These are phyloP conservation scores for Forsythia viridissima DNA, from an alignment of 257 asterid genomes.

Conservation along the genomic window DNA sequence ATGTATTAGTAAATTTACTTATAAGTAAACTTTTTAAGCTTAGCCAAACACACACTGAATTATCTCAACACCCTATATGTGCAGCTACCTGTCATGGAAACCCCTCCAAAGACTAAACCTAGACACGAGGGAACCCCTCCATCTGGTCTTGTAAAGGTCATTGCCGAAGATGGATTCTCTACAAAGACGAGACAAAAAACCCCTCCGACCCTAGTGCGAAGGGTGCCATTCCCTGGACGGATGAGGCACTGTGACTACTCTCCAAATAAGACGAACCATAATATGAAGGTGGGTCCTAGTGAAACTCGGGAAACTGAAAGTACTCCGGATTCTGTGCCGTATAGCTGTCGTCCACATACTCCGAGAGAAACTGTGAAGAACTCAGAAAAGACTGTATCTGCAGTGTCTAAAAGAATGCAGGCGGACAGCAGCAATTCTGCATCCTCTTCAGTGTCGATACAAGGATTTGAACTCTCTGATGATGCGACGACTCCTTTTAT, in stretches of 20 bases:
- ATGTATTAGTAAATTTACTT: not conserved
- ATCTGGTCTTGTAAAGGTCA: conserved; percentile 45
- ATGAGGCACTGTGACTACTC: conserved; percentile 44
- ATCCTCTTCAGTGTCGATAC: conserved; percentile 69
- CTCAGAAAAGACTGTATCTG: conserved; percentile 37
- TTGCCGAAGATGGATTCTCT: conserved; percentile 56
- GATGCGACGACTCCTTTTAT: conserved; percentile 51
- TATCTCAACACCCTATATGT: conserved; percentile 16
- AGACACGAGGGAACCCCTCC: conserved; percentile 66
- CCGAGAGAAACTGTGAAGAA: conserved; percentile 43
- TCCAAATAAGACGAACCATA: conserved; percentile 34
- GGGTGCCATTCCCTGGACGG: conserved; percentile 57
- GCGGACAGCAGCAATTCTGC: conserved; percentile 79
- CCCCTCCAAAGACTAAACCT: conserved; percentile 66
- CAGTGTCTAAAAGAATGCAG: conserved; percentile 48
- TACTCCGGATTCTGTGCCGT: conserved; percentile 30
- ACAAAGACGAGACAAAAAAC: conserved; percentile 56
- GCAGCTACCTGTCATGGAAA: conserved; percentile 62
- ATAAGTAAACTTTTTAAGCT: not conserved
- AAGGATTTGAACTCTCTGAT: conserved; percentile 72
- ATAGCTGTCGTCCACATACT: not conserved
- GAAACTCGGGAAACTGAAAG: conserved; percentile 44
- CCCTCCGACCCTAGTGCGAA: conserved; percentile 54
- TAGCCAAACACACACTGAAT: not conserved
- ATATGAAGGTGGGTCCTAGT: conserved; percentile 24